Percentiles rank a stretch among this genome's conserved stretches.
Conservation (phyloP, 176 grass and related monocot species). For the Phragmites australis region DNA sequence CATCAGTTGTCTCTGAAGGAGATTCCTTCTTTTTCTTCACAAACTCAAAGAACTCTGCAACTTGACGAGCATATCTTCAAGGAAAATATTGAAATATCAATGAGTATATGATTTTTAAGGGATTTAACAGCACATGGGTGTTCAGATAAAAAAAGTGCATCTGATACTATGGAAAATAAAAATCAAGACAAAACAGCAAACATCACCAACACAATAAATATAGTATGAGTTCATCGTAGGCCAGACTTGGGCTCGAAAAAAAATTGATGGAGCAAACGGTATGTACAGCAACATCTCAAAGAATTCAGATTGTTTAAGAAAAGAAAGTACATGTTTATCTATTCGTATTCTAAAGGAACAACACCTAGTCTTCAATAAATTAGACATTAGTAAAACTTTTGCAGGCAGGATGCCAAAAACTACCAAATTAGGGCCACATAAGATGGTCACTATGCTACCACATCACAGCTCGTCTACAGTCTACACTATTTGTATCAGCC, state of each 20-base stretch:
- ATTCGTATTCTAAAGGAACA: slow-evolving; percentile 13
- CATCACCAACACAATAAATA: background rate
- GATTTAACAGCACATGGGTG: slow-evolving; percentile 22
- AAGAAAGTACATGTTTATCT: slow-evolving; percentile 2
- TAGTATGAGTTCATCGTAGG: background rate
- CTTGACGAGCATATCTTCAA: slow-evolving; percentile 81
- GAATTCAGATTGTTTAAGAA: slow-evolving; percentile 11
- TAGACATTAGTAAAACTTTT: slow-evolving; percentile 13
- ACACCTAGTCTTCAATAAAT: slow-evolving; percentile 12
- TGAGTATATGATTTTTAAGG: background rate
- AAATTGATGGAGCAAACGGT: background rate
- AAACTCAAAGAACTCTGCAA: slow-evolving; percentile 88
- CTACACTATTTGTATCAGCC: background rate
- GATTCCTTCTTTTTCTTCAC: slow-evolving; percentile 92
- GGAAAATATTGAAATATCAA: slow-evolving; percentile 32
- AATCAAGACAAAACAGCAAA: slow-evolving; percentile 11
- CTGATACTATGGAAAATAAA: background rate
- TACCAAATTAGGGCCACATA: background rate
- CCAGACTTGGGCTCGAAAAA: background rate
- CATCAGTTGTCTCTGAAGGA: slow-evolving; percentile 8
- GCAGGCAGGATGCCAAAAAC: slow-evolving; percentile 5
- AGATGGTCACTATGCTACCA: background rate
- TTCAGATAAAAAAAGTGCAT: background rate
- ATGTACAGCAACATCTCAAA: background rate
- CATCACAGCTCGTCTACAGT: background rate